Conservation (phyloP, 2,329 filamentous ascomycete species). For the Aspergillus versicolor region DNA sequence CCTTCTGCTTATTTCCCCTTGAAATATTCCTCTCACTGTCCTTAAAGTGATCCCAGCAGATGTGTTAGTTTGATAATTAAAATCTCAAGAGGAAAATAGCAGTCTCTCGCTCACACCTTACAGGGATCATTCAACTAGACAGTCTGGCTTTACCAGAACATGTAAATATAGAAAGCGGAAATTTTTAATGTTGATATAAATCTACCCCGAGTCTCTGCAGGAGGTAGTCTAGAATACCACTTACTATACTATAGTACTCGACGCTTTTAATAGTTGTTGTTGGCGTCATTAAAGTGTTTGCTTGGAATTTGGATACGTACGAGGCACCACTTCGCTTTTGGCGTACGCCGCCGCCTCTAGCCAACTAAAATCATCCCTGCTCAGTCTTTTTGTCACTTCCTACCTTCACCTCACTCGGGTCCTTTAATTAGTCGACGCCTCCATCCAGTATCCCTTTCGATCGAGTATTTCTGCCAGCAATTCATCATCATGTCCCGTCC, state of each 20-base stretch:
- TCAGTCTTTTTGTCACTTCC: constrained; percentile 7
- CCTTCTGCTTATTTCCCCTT: background rate
- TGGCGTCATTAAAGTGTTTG: no score
- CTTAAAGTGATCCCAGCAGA: background rate
- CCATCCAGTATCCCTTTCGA: background rate
- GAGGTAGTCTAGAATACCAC: no score
- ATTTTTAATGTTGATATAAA: background rate
- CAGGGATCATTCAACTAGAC: background rate
- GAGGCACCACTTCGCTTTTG: constrained; percentile 1
- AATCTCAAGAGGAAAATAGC: no score
- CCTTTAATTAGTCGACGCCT: background rate
- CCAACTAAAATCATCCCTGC: background rate
- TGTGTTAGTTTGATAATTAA: no score
- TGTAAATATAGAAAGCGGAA: background rate
- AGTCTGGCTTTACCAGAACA: background rate
- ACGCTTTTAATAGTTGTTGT: no score
- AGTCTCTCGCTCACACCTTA: background rate
- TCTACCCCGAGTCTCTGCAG: background rate
- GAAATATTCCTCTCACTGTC: background rate
- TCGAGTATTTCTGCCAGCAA: background rate
- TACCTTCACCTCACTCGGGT: background rate
- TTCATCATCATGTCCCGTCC: constrained; percentile 74
- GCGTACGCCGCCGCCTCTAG: constrained; percentile 7
- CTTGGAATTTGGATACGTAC: no score
- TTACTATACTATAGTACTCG: no score